Percentiles rank a stretch among this genome's conserved stretches.
phyloP scores from a whole-genome alignment of 2,329 filamentous ascomycete species.

The Macrophomina pseudophaseolina region DNA sequence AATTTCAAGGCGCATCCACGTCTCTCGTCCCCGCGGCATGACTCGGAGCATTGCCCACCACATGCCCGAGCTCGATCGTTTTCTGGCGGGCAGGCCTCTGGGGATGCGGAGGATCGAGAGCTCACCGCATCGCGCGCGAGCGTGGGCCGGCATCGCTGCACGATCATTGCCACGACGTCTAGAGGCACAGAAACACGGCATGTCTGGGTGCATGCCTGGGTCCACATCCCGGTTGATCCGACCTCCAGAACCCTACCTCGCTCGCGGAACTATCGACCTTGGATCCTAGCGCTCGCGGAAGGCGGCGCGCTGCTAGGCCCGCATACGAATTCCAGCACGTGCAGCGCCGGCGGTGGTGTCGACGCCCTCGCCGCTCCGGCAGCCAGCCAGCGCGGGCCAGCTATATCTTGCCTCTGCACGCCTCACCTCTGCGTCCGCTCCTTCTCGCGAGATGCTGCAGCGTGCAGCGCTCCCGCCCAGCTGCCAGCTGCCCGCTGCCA shows the following conservation, averaged over 20 bases:
- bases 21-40: slow-evolving; percentile 12
- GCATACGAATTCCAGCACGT: slow-evolving; percentile 19
- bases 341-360: background rate
- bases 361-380: background rate
- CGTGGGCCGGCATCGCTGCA: slow-evolving; percentile 41
- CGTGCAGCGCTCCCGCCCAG: background rate
- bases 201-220: slow-evolving; percentile 12
- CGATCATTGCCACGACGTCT: slow-evolving; percentile 15
- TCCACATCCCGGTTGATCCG: slow-evolving; percentile 25
- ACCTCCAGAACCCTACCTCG: slow-evolving; percentile 14
- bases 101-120: slow-evolving; percentile 22
- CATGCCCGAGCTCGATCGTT: slow-evolving; percentile 3
- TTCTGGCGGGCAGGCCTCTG: slow-evolving; percentile 1
- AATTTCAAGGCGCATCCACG: slow-evolving; percentile 26
- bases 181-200: slow-evolving; percentile 17
- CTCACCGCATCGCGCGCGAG: slow-evolving; percentile 81
- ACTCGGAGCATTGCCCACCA: slow-evolving; percentile 1
- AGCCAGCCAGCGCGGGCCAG: background rate
- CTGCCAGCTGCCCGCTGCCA: background rate
- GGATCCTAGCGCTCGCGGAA: slow-evolving; percentile 24
- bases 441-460: background rate
- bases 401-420: background rate
- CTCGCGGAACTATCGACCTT: slow-evolving; percentile 8
- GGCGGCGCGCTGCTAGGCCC: slow-evolving; percentile 14
- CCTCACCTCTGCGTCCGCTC: background rate